These are phyloP conservation scores for Ophiocordyceps camponoti-floridani DNA, from an alignment of 2,329 filamentous ascomycete species.

Conservation along the genomic window DNA sequence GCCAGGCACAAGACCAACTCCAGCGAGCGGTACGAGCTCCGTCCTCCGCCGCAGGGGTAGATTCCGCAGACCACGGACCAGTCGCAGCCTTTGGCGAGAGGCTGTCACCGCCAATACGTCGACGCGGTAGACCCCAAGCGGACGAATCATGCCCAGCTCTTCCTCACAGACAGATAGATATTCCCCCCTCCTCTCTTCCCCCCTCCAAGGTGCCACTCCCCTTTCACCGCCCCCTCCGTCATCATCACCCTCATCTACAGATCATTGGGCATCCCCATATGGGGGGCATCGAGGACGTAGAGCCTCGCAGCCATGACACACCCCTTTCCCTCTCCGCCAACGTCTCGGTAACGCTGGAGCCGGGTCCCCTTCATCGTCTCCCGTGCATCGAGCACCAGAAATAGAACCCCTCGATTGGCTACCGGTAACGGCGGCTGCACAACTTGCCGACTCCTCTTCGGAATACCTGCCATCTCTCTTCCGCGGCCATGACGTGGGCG, in stretches of 20 bases:
- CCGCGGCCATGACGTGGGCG: background rate
- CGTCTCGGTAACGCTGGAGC: background rate
- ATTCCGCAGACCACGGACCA: background rate
- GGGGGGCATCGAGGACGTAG: background rate
- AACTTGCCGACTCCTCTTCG: background rate
- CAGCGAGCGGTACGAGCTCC: background rate
- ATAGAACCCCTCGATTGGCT: background rate
- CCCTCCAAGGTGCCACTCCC: background rate
- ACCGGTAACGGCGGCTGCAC: background rate
- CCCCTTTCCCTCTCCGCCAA: background rate
- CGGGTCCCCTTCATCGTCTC: background rate
- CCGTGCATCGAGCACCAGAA: background rate
- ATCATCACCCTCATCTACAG: background rate
- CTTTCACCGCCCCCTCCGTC: background rate
- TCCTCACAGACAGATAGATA: background rate
- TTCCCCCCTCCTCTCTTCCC: no score
- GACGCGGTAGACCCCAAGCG: background rate
- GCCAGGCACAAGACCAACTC: background rate
- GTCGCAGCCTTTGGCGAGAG: background rate
- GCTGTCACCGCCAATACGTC: background rate
- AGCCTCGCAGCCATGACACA: background rate
- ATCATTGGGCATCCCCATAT: background rate
- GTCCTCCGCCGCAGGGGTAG: background rate
- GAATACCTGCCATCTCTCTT: background rate
- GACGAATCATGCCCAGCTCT: background rate